Percentiles rank a stretch among this genome's conserved stretches.
Conservation (phyloP, 2,329 filamentous ascomycete genomes). For the Akanthomyces dipterigenus region DNA sequence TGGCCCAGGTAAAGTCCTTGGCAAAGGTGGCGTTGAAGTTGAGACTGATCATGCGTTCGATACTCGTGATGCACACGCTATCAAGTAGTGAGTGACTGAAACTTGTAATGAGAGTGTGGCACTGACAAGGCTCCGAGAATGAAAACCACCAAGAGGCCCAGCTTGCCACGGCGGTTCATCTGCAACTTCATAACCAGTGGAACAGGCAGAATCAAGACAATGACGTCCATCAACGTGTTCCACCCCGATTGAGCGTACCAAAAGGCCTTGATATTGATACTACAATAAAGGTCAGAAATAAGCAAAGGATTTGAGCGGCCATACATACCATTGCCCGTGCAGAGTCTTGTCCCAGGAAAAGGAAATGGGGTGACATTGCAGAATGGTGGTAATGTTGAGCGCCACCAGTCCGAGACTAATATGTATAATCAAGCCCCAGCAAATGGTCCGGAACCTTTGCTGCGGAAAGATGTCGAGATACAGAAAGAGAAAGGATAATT, state of each 20-base stretch:
- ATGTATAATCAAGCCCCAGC: conserved; percentile 8
- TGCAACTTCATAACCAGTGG: not conserved
- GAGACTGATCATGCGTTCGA: conserved; percentile 11
- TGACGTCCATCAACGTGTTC: conserved; percentile 10
- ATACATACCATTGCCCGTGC: not conserved
- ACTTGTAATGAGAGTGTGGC: too few relatives aligned
- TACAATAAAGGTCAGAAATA: not conserved
- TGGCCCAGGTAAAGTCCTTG: conserved; percentile 9
- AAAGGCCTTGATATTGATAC: conserved; percentile 10
- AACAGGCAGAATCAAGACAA: conserved; percentile 6
- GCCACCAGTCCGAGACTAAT: conserved; percentile 1
- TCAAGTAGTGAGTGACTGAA: not conserved
- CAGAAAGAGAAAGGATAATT: conserved; percentile 6
- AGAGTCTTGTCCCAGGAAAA: conserved; percentile 10
- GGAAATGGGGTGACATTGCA: conserved; percentile 5
- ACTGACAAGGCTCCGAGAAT: conserved; percentile 8
- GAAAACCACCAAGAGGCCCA: conserved; percentile 7
- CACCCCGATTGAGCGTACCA: conserved; percentile 10
- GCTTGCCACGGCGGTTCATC: conserved; percentile 8
- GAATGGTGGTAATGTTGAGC: conserved; percentile 2
- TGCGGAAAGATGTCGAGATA: conserved; percentile 11
- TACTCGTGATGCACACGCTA: conserved; percentile 9
- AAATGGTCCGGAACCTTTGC: not conserved
- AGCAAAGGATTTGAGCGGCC: not conserved
- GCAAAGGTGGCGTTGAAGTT: conserved; percentile 10